phyloP scores from a whole-genome alignment of 1,284 basidiomycete species.

The Malassezia dermatis region DNA sequence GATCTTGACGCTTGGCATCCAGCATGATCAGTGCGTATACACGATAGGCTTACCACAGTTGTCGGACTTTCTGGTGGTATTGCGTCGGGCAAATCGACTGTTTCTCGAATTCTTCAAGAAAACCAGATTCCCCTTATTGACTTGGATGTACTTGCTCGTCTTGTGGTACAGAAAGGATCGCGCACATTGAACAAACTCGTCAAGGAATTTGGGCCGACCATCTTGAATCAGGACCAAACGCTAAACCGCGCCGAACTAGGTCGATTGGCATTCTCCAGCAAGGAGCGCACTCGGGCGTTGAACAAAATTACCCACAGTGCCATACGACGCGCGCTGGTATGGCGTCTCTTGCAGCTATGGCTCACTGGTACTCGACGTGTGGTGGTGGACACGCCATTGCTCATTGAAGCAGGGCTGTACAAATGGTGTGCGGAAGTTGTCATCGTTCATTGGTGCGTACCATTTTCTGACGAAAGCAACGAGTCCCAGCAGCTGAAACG shows the following conservation, averaged over 20 bases:
- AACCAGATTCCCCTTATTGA: conserved; percentile 62
- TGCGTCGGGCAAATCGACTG: conserved; percentile 59
- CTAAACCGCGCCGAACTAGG: conserved; percentile 78
- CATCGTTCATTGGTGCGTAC: conserved; percentile 75
- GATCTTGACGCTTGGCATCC: not conserved
- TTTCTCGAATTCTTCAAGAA: not conserved
- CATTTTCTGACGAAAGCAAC: conserved; percentile 9
- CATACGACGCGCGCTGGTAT: conserved; percentile 65
- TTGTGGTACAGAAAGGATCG: conserved; percentile 77
- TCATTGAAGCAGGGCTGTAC: conserved; percentile 82
- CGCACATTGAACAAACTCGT: conserved; percentile 62
- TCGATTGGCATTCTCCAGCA: conserved; percentile 62
- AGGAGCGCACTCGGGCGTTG: conserved; percentile 60
- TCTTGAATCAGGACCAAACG: conserved; percentile 58
- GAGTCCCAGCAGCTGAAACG: conserved; percentile 32
- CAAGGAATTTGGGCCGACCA: conserved; percentile 62
- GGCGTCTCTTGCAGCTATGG: conserved; percentile 64
- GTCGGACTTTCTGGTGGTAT: conserved; percentile 93
- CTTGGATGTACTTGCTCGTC: conserved; percentile 77
- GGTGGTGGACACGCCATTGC: conserved; percentile 81
- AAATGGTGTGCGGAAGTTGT: conserved; percentile 71
- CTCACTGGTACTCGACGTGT: conserved; percentile 65
- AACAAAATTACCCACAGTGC: conserved; percentile 85
- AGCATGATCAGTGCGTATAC: conserved; percentile 15
- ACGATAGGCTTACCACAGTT: conserved; percentile 54